Evolutionary conservation across 2,329 filamentous ascomycete genomes (phyloP).

Genomic region (Aaosphaeria pasadenensis): DNA sequence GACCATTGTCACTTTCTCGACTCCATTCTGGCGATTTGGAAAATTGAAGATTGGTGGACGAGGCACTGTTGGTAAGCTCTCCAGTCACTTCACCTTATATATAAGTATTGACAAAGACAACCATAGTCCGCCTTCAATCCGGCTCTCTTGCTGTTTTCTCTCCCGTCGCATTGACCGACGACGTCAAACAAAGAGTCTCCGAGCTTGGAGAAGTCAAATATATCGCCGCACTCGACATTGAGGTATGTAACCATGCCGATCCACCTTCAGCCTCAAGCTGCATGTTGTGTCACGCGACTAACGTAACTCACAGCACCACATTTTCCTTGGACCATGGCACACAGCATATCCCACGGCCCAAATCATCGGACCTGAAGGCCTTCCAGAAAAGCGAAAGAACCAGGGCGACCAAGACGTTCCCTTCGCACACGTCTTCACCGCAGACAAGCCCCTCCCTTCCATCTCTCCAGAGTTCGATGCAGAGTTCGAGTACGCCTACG

Average conservation of each 20-base stretch:
- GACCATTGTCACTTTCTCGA: constrained; percentile 68
- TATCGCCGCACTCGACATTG: constrained; percentile 81
- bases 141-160: constrained; percentile 87
- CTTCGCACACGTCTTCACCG: constrained; percentile 63
- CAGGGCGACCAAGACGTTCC: constrained; percentile 56
- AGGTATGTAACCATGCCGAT: constrained; percentile 39
- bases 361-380: constrained; percentile 77
- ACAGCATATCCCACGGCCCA: constrained; percentile 73
- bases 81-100: background rate
- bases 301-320: constrained; percentile 64
- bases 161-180: constrained; percentile 78
- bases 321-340: constrained; percentile 85
- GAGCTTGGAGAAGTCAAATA: constrained; percentile 68
- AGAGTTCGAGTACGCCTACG: constrained; percentile 83
- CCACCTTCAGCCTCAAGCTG: background rate
- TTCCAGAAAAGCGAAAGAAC: constrained; percentile 75
- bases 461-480: constrained; percentile 77
- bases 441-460: constrained; percentile 37
- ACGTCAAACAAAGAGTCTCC: constrained; percentile 64
- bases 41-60: constrained; percentile 79
- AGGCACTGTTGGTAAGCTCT: constrained; percentile 70
- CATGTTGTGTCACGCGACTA: background rate
- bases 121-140: constrained; percentile 69
- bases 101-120: background rate
- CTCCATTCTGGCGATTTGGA: constrained; percentile 82